These are phyloP conservation scores for Umbelopsis sp. DNA, from an alignment of 371 early-diverging fungal genomes.

Conservation along the genomic window DNA sequence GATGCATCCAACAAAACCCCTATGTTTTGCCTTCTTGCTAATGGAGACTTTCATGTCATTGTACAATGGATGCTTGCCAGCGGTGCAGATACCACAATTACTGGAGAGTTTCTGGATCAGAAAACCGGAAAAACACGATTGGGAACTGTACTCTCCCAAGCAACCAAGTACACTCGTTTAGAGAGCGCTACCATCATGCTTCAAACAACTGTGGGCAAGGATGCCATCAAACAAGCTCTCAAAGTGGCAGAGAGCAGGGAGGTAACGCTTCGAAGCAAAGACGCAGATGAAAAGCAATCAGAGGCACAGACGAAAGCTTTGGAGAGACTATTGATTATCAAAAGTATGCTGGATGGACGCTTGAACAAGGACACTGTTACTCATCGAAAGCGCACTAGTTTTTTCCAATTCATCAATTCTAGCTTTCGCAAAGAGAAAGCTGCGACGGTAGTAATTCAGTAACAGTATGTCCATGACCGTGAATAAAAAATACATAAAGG, in stretches of 20 bases:
- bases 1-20: slow-evolving; percentile 39
- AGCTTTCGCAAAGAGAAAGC: background rate
- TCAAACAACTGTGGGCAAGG: slow-evolving; percentile 8
- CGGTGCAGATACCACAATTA: slow-evolving; percentile 14
- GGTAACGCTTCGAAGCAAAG: background rate
- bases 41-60: slow-evolving; percentile 27
- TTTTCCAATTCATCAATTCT: background rate
- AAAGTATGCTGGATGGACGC: background rate
- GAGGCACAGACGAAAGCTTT: background rate
- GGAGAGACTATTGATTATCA: slow-evolving; percentile 11
- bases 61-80: slow-evolving; percentile 20
- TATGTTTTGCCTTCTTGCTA: slow-evolving; percentile 40
- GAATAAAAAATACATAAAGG: no score
- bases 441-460: background rate
- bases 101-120: slow-evolving; percentile 25
- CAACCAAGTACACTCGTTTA: slow-evolving; percentile 29
- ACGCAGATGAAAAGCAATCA: background rate
- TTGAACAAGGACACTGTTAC: background rate
- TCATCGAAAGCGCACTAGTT: slow-evolving; percentile 5
- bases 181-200: slow-evolving; percentile 20
- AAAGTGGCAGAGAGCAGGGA: slow-evolving; percentile 7
- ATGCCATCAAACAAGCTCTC: slow-evolving; percentile 21
- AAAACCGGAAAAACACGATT: slow-evolving; percentile 16
- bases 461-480: no score
- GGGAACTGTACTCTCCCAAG: slow-evolving; percentile 28